Conservation (phyloP, 1,284 basidiomycete species). For the Cutaneotrichosporon cutaneum region DNA sequence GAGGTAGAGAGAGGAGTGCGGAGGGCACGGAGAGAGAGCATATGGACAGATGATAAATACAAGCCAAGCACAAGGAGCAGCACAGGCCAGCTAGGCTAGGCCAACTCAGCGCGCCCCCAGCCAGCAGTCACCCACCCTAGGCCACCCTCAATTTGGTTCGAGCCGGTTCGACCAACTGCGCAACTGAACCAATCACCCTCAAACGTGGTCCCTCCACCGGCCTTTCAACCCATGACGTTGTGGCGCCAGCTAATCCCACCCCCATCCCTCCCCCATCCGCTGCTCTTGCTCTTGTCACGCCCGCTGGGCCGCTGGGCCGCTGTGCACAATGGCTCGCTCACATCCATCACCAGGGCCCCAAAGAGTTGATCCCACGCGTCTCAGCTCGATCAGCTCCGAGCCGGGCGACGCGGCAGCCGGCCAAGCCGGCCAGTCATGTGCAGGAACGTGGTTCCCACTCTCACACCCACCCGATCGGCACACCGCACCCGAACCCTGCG, state of each 20-base stretch:
- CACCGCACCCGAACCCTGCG: too few species aligned
- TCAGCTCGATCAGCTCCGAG: too few species aligned
- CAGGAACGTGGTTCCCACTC: neutral
- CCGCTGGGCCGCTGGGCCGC: too few species aligned
- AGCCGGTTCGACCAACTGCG: neutral
- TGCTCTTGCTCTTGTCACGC: neutral
- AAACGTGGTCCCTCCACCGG: slow-evolving; percentile 8
- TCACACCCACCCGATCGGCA: neutral
- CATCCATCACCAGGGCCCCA: too few species aligned
- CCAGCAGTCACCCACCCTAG: too few species aligned
- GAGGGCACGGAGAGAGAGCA: slow-evolving; percentile 21
- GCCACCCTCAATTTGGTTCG: slow-evolving; percentile 3
- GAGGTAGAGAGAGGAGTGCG: slow-evolving; percentile 10
- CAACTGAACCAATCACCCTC: neutral
- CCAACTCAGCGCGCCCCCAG: neutral
- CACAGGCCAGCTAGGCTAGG: neutral
- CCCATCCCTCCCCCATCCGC: neutral
- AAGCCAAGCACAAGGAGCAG: too few species aligned
- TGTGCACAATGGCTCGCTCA: too few species aligned
- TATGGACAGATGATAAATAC: slow-evolving; percentile 8
- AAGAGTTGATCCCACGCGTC: neutral
- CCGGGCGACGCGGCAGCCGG: neutral
- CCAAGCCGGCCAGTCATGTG: neutral
- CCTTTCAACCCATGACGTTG: slow-evolving; percentile 2
- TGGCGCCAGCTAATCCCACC: neutral